phyloP scores from a whole-genome alignment of 2,329 filamentous ascomycete genomes.

The Colletotrichum sp. region DNA sequence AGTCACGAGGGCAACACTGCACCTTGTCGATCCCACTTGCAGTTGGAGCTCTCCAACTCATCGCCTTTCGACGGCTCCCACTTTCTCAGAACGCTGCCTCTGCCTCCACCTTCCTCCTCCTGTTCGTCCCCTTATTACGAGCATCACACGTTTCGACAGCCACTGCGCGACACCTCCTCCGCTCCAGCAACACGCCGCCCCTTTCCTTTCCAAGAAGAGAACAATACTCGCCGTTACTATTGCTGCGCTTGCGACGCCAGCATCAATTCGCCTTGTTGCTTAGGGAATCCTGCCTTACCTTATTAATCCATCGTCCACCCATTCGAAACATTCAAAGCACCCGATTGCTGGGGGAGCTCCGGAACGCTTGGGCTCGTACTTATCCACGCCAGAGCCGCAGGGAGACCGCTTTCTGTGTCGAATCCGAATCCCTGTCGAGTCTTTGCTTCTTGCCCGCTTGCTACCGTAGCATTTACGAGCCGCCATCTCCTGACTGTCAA shows the following conservation, averaged over 20 bases:
- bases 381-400: neutral
- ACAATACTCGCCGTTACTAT: neutral
- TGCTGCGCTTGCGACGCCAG: neutral
- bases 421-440: neutral
- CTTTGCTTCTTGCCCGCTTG: neutral
- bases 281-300: neutral
- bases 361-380: conserved; percentile 10
- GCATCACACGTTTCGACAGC: neutral
- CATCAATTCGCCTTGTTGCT: neutral
- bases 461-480: neutral
- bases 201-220: neutral
- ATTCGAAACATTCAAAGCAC: conserved; percentile 9
- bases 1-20: conserved; percentile 8
- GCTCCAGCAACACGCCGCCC: neutral
- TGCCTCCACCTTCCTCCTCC: neutral
- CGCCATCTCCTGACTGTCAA: neutral
- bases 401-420: neutral
- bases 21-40: conserved; percentile 7
- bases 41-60: neutral
- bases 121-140: conserved; percentile 1
- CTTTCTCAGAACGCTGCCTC: neutral
- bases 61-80: neutral
- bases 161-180: neutral
- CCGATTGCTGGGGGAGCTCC: conserved; percentile 16
- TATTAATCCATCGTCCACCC: neutral